A percentile compares a stretch with the other conserved stretches of the same genome.
Conservation (phyloP, 164 flowering plant genomes). For the Stephania japonica region DNA sequence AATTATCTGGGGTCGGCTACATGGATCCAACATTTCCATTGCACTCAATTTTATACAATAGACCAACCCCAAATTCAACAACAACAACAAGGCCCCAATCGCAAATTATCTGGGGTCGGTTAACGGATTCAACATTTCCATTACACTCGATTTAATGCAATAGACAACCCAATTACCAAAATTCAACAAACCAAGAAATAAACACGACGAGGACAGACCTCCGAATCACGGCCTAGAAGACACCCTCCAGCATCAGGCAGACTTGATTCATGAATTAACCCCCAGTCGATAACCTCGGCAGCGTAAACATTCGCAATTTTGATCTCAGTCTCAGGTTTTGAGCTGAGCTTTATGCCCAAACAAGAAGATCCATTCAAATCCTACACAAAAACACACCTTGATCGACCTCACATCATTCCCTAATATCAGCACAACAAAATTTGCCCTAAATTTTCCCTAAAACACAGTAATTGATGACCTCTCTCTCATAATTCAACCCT, state of each 20-base stretch:
- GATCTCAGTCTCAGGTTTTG: conserved; percentile 35
- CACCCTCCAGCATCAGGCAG: conserved; percentile 28
- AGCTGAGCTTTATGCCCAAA: conserved; percentile 34
- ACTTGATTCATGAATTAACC: conserved; percentile 40
- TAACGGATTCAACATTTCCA: too few relatives aligned
- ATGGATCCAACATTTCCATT: too few relatives aligned
- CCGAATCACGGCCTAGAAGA: conserved; percentile 26
- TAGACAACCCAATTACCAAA: not conserved
- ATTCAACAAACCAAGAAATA: conserved; percentile 4
- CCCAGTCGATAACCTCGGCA: conserved; percentile 50
- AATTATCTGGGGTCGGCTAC: too few relatives aligned
- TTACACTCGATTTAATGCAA: too few relatives aligned
- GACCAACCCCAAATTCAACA: too few relatives aligned
- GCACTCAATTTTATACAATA: too few relatives aligned
- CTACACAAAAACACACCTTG: conserved; percentile 5
- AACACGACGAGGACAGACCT: conserved; percentile 35
- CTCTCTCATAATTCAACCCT: too few relatives aligned
- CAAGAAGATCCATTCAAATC: conserved; percentile 38
- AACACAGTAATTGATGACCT: too few relatives aligned
- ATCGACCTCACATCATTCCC: not conserved
- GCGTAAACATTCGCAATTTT: conserved; percentile 64
- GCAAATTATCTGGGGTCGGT: too few relatives aligned
- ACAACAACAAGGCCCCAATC: too few relatives aligned
- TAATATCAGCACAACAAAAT: too few relatives aligned
- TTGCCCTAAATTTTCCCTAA: too few relatives aligned